These are phyloP conservation scores for Lotus japonicus DNA, from an alignment of 306 rosid species.

Conservation along the genomic window DNA sequence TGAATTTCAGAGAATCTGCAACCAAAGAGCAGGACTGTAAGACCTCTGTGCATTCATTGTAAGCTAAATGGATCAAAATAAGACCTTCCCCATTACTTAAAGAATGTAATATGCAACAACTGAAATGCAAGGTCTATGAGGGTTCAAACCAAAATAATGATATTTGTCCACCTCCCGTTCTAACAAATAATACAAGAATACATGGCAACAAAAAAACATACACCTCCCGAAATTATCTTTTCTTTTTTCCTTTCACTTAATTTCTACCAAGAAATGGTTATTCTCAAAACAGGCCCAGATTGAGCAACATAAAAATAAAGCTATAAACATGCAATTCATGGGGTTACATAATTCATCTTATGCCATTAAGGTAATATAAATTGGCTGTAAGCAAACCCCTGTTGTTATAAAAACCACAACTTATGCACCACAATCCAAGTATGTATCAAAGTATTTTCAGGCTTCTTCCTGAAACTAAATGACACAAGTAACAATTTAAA, in stretches of 20 bases:
- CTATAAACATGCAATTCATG: background rate
- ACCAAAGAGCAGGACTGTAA: constrained; percentile 25
- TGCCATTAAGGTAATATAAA: background rate
- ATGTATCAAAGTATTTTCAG: background rate
- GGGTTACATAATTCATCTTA: background rate
- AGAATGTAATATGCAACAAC: background rate
- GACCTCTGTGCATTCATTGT: constrained; percentile 11
- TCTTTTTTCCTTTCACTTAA: background rate
- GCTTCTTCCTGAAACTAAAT: background rate
- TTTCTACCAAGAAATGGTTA: background rate
- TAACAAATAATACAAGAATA: background rate
- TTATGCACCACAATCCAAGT: background rate
- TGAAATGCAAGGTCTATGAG: background rate
- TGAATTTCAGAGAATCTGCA: constrained; percentile 90
- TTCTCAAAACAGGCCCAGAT: background rate
- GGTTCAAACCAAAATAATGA: background rate
- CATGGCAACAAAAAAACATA: background rate
- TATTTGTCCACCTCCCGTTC: background rate
- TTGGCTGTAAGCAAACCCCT: too few relatives aligned
- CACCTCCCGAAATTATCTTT: background rate
- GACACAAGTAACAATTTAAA: background rate
- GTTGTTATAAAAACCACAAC: too few relatives aligned
- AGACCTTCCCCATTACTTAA: background rate
- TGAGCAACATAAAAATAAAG: background rate
- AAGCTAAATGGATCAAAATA: background rate